A percentile compares a stretch with the other conserved stretches of the same genome.
phyloP scores from a whole-genome alignment of 148 eudicot species.

The Suaeda aralocaspica region DNA sequence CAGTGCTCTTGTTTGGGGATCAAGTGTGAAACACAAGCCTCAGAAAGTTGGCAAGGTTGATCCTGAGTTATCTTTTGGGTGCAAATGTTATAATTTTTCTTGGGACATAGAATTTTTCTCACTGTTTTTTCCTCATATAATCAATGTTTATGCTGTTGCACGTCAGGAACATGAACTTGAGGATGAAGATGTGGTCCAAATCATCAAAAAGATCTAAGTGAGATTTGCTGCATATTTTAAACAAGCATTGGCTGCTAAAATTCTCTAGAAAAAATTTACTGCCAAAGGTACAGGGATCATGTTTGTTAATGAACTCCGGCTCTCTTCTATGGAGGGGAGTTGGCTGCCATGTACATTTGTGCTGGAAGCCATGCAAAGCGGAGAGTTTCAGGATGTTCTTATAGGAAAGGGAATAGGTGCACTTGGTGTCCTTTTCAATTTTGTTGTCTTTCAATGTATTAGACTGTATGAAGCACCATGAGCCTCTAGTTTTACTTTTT shows the following conservation, averaged over 20 bases:
- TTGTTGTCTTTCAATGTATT: neutral
- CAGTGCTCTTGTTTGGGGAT: slow-evolving; percentile 98
- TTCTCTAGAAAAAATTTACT: neutral
- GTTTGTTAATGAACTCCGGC: neutral
- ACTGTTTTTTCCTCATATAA: too few species aligned
- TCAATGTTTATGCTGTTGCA: slow-evolving; percentile 6
- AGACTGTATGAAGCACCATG: neutral
- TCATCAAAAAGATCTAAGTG: slow-evolving; percentile 78
- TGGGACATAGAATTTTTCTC: too few species aligned
- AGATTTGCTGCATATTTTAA: neutral
- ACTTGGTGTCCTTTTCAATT: neutral
- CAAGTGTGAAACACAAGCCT: slow-evolving; percentile 94
- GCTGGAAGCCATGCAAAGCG: neutral
- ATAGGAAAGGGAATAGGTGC: neutral
- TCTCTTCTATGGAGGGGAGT: neutral
- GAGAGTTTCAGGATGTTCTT: slow-evolving; percentile 8
- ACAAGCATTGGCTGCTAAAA: neutral
- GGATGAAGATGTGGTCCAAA: slow-evolving; percentile 98
- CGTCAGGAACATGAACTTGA: slow-evolving; percentile 95
- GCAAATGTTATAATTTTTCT: too few species aligned
- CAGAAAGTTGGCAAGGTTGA: slow-evolving; percentile 96
- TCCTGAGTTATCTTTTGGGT: neutral
- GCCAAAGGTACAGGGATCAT: neutral
- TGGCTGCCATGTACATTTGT: neutral
- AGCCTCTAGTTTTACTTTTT: neutral